A percentile compares a stretch with the other conserved stretches of the same genome.
These are phyloP conservation scores for Aphanomyces cochlioides DNA, from an alignment of 352 stramenopile species.

Conservation along the genomic window DNA sequence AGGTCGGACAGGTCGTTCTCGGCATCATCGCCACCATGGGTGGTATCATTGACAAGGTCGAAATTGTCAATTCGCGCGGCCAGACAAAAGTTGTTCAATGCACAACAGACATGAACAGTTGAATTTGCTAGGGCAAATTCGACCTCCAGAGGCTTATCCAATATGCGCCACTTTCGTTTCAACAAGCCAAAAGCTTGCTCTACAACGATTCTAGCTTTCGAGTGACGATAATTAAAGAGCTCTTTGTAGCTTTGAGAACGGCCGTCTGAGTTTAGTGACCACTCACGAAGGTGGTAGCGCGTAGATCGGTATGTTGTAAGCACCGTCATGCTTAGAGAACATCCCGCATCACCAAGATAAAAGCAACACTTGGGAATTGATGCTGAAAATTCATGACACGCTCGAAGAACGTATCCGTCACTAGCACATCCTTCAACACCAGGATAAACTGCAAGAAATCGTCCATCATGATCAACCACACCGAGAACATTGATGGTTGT, in stretches of 20 bases:
- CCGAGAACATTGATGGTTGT: not conserved
- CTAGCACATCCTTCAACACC: not conserved
- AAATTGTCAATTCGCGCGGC: not conserved
- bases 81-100: not conserved
- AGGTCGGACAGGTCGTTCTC: too few relatives aligned
- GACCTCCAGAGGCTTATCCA: not conserved
- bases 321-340: not conserved
- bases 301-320: not conserved
- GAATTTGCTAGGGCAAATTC: not conserved
- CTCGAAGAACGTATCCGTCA: not conserved
- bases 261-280: not conserved
- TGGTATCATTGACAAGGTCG: not conserved
- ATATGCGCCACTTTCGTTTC: not conserved
- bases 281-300: not conserved
- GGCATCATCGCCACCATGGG: not conserved
- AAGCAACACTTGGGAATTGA: not conserved
- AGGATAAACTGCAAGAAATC: too few relatives aligned
- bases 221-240: not conserved
- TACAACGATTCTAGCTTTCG: not conserved
- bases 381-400: not conserved
- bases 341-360: not conserved
- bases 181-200: not conserved
- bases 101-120: not conserved
- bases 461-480: too few relatives aligned
- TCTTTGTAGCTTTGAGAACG: not conserved